Evolutionary conservation across 176 grass and related monocot species (phyloP).

Genomic region (Oryza punctata): DNA sequence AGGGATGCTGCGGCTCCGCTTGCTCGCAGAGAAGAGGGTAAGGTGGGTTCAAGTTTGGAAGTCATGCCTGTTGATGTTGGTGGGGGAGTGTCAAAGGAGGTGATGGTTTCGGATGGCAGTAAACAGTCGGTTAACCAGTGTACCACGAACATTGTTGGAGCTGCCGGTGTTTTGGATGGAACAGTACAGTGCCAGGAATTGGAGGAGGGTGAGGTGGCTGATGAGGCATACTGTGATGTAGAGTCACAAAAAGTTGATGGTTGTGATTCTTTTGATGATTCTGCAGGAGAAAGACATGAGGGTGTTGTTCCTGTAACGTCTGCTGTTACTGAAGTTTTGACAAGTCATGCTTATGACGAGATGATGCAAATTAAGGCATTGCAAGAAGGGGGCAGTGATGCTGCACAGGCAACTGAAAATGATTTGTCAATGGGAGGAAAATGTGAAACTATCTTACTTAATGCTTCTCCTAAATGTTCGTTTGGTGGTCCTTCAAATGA

Average conservation of each 20-base stretch:
- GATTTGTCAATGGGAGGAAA: neutral
- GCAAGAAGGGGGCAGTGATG: neutral
- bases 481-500: conserved; percentile 12
- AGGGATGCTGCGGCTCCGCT: neutral
- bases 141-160: neutral
- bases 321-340: neutral
- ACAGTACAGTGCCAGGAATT: neutral
- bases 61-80: neutral
- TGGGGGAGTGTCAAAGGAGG: neutral
- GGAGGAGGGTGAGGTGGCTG: conserved; percentile 30
- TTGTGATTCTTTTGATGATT: neutral
- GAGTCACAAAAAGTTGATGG: conserved; percentile 8
- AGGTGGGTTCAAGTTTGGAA: neutral
- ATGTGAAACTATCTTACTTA: neutral
- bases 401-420: conserved; percentile 7
- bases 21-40: neutral
- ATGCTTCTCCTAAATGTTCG: conserved; percentile 7
- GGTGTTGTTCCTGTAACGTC: neutral
- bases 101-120: neutral
- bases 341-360: neutral
- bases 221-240: neutral
- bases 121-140: neutral
- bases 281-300: neutral
- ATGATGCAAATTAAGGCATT: neutral
- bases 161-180: neutral